Conservation (phyloP, 257 asterid genomes). For the Parsonsia alboflavescens region DNA sequence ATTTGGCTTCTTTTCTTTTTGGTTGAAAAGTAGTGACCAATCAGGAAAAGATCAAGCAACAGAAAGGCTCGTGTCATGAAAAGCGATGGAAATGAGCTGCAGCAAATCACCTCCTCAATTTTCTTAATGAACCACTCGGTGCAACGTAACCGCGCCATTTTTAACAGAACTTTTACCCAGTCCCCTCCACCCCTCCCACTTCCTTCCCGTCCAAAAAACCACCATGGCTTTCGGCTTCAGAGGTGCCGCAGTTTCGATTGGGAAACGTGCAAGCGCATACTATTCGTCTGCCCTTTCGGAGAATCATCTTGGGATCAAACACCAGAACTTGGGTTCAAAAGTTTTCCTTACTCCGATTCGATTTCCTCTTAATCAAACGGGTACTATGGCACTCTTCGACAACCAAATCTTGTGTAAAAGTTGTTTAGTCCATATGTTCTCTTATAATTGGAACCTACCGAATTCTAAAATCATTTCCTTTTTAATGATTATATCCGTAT, state of each 20-base stretch:
- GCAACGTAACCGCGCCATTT: slow-evolving; percentile 44
- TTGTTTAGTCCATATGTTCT: background rate
- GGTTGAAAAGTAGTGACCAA: too few relatives aligned
- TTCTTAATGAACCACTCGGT: background rate
- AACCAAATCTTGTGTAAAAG: background rate
- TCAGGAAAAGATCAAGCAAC: too few relatives aligned
- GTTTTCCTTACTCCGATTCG: slow-evolving; percentile 24
- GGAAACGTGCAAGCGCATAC: slow-evolving; percentile 33
- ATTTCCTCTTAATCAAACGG: slow-evolving; percentile 28
- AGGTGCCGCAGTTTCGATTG: slow-evolving; percentile 33
- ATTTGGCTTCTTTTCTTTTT: too few relatives aligned
- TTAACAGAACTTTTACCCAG: background rate
- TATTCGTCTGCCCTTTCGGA: slow-evolving; percentile 18
- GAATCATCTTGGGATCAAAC: slow-evolving; percentile 25
- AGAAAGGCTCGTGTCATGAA: too few relatives aligned
- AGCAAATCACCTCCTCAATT: background rate
- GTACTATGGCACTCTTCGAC: slow-evolving; percentile 19
- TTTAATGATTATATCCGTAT: background rate
- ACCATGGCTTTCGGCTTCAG: slow-evolving; percentile 49
- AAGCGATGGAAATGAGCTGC: background rate
- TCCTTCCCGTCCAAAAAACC: background rate
- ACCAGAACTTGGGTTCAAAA: slow-evolving; percentile 18
- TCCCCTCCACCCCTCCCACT: background rate
- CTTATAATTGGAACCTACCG: background rate
- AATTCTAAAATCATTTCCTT: background rate